These are phyloP conservation scores for Falciphora oryzae DNA, from an alignment of 2,329 filamentous ascomycete genomes.

Conservation along the genomic window DNA sequence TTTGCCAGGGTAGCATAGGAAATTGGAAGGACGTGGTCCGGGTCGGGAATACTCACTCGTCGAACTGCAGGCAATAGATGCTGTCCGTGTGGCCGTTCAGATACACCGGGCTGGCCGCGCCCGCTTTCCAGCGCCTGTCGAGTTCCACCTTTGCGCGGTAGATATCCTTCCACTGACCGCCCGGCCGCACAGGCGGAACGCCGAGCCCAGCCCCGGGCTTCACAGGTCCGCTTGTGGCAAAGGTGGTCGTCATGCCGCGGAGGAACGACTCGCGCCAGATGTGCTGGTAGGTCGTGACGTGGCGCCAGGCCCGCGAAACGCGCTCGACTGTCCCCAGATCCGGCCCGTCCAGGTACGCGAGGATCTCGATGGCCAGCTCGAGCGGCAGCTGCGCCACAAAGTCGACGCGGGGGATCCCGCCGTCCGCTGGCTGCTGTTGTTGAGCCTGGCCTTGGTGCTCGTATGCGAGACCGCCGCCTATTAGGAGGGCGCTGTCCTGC, in stretches of 20 bases:
- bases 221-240: constrained; percentile 49
- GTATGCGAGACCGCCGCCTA: neutral
- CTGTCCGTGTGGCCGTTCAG: constrained; percentile 91
- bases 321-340: constrained; percentile 42
- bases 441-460: neutral
- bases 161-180: constrained; percentile 80
- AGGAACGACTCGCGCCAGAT: constrained; percentile 61
- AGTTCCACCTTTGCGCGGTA: constrained; percentile 73
- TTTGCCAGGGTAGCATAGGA: neutral
- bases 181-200: constrained; percentile 47
- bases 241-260: constrained; percentile 54
- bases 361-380: constrained; percentile 54
- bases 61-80: constrained; percentile 97
- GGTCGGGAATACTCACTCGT: constrained; percentile 60
- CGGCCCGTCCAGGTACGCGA: constrained; percentile 49
- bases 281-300: constrained; percentile 45
- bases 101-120: constrained; percentile 76
- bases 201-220: constrained; percentile 51
- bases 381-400: constrained; percentile 50
- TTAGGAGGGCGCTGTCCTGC: constrained; percentile 15
- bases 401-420: constrained; percentile 46
- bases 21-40: neutral
- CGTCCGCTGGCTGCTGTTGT: constrained; percentile 20
- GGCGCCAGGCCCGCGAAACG: constrained; percentile 47
- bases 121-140: constrained; percentile 71